phyloP scores from a whole-genome alignment of 1,139 yeast species.

The Blastobotrys capitulatus region DNA sequence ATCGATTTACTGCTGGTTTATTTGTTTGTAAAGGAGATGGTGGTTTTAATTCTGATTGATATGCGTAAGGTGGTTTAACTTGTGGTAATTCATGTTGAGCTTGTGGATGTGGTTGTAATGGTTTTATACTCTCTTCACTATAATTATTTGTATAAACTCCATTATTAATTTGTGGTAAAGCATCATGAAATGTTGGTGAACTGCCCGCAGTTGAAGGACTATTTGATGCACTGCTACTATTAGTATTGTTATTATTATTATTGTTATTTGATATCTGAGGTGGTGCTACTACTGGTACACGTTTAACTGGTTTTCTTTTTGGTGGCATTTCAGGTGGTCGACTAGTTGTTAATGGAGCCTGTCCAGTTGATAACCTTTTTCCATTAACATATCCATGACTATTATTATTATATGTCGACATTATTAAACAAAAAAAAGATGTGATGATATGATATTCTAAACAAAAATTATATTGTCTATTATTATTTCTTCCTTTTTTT shows the following conservation, averaged over 20 bases:
- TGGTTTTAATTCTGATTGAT: constrained; percentile 2
- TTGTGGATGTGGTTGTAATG: not conserved
- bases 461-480: no score
- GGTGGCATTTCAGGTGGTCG: constrained; percentile 18
- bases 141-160: not conserved
- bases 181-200: not conserved
- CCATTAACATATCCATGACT: constrained; percentile 18
- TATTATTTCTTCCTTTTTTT: no score
- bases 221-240: not conserved
- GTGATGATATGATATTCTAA: no score
- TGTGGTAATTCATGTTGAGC: not conserved
- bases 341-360: constrained; percentile 9
- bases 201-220: not conserved
- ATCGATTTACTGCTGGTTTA: not conserved
- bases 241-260: not conserved
- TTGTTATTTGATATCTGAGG: not conserved
- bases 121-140: not conserved
- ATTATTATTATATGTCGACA: not conserved
- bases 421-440: no score
- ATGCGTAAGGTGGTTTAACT: constrained; percentile 7
- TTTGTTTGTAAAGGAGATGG: constrained; percentile 1
- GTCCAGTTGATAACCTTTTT: constrained; percentile 9
- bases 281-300: constrained; percentile 16
- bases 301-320: constrained; percentile 17
- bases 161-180: not conserved